These are phyloP conservation scores for Stygiomarasmius scandens DNA, from an alignment of 1,284 basidiomycete genomes.

Conservation along the genomic window DNA sequence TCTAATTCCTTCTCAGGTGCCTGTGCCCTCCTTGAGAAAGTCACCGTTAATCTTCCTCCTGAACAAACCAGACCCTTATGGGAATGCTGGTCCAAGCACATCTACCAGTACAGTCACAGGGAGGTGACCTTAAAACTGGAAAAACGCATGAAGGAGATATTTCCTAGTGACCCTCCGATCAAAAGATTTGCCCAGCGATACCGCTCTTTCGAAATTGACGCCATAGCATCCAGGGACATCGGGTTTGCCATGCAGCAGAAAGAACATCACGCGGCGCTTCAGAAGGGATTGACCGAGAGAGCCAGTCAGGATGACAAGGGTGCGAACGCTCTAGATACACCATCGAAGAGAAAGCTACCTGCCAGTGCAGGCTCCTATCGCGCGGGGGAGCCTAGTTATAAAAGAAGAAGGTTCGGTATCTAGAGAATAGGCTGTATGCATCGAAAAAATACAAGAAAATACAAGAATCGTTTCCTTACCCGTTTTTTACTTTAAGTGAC, in stretches of 20 bases:
- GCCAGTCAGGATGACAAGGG: too few relatives aligned
- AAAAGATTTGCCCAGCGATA: constrained; percentile 91
- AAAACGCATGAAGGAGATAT: constrained; percentile 84
- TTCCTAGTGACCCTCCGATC: constrained; percentile 82
- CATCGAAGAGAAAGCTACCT: too few relatives aligned
- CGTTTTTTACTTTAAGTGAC: too few relatives aligned
- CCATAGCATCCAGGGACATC: constrained; percentile 87
- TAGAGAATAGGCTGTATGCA: too few relatives aligned
- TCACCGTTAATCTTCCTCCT: constrained; percentile 77
- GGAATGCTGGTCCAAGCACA: constrained; percentile 95
- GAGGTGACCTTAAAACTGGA: constrained; percentile 89
- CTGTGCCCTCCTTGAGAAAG: constrained; percentile 91
- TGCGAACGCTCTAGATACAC: too few relatives aligned
- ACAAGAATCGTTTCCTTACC: too few relatives aligned
- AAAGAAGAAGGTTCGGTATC: too few relatives aligned
- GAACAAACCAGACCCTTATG: constrained; percentile 86
- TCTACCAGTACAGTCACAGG: constrained; percentile 95
- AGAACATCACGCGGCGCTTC: too few relatives aligned
- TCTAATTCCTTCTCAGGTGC: constrained; percentile 64
- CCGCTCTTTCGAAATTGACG: constrained; percentile 88
- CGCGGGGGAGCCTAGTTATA: too few relatives aligned
- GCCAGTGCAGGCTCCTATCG: too few relatives aligned
- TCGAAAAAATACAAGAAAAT: too few relatives aligned
- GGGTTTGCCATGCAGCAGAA: constrained; percentile 52
- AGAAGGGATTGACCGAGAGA: too few relatives aligned